Conservation (phyloP, 176 grass and related monocot genomes). For the Zizania latifolia region DNA sequence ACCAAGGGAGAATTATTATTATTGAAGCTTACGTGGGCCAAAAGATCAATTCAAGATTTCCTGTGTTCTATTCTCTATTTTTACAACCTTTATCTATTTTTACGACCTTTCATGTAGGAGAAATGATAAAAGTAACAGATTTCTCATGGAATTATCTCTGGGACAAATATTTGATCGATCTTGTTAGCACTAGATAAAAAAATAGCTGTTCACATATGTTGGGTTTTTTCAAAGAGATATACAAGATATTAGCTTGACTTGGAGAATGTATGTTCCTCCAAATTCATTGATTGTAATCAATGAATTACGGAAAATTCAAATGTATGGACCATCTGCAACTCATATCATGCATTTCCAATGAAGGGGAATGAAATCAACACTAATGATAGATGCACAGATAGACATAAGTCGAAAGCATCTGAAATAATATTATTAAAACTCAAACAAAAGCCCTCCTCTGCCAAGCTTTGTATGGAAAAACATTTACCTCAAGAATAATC, state of each 20-base stretch:
- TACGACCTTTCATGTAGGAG: not conserved
- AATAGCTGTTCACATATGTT: not conserved
- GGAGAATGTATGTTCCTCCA: not conserved
- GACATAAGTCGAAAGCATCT: conserved; percentile 7
- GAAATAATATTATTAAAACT: conserved; percentile 1
- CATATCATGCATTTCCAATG: not conserved
- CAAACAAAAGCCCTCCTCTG: conserved; percentile 12
- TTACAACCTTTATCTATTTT: not conserved
- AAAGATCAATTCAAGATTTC: not conserved
- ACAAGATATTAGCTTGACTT: not conserved
- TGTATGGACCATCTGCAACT: not conserved
- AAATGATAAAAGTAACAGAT: not conserved
- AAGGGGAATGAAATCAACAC: conserved; percentile 14
- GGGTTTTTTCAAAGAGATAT: not conserved
- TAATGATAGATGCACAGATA: conserved; percentile 25
- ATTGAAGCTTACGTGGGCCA: not conserved
- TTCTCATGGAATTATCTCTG: not conserved
- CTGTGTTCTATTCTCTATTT: not conserved
- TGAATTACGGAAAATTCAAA: conserved; percentile 5
- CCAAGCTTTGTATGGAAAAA: conserved; percentile 18
- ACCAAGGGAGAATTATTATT: not conserved
- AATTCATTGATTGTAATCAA: not conserved
- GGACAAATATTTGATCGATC: not conserved
- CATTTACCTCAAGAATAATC: conserved; percentile 36
- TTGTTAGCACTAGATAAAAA: not conserved